phyloP scores from a whole-genome alignment of 306 rosid species.

The Quercus cerris region DNA sequence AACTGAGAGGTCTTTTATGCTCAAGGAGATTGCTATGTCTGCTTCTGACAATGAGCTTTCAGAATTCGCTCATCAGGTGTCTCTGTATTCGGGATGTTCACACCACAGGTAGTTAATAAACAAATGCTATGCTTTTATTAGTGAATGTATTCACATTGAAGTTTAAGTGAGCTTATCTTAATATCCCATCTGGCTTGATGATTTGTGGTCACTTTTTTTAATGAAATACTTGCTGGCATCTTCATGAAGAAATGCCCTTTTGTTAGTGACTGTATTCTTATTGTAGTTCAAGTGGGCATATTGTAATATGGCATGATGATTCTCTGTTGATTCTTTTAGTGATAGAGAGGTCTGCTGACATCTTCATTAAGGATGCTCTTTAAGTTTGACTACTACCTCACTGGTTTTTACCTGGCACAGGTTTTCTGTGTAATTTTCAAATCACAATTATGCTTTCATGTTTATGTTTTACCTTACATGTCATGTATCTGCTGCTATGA shows the following conservation, averaged over 20 bases:
- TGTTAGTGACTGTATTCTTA: neutral
- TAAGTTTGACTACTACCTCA: neutral
- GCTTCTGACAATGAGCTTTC: conserved; percentile 60
- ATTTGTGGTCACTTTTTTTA: conserved; percentile 12
- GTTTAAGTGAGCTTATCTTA: neutral
- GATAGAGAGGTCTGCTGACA: conserved; percentile 9
- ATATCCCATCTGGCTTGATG: conserved; percentile 15
- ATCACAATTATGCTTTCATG: neutral
- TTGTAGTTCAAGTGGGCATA: neutral
- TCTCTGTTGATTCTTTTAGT: conserved; percentile 8
- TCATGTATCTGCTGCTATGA: neutral
- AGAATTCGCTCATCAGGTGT: conserved; percentile 64
- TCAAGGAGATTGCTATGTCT: conserved; percentile 72
- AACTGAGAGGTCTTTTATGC: conserved; percentile 76
- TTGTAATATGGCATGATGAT: conserved; percentile 19
- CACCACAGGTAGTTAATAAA: conserved; percentile 76
- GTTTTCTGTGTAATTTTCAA: conserved; percentile 2
- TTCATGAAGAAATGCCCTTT: neutral
- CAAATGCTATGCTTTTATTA: neutral
- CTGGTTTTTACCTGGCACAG: neutral
- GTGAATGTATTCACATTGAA: neutral
- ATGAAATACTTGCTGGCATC: conserved; percentile 6
- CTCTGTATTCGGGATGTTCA: conserved; percentile 82
- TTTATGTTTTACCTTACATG: neutral
- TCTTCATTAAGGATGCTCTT: neutral